phyloP scores from a whole-genome alignment of 2,329 filamentous ascomycete genomes.

The Pseudogymnoascus sp. region DNA sequence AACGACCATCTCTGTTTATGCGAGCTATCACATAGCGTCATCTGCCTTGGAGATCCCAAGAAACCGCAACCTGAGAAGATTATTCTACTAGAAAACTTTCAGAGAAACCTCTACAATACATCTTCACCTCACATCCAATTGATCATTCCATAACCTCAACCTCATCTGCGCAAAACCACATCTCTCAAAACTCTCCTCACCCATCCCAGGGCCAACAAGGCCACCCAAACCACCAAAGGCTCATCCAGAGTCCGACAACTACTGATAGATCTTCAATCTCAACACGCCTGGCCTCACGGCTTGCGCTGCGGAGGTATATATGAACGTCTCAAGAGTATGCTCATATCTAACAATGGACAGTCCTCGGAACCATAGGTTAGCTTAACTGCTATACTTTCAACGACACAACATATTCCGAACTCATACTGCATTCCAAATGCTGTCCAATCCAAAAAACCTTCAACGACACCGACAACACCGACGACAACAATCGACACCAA shows the following conservation, averaged over 20 bases:
- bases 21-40: slow-evolving; percentile 6
- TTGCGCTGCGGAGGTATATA: slow-evolving; percentile 71
- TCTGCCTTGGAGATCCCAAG: slow-evolving; percentile 5
- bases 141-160: not conserved
- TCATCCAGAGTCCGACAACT: slow-evolving; percentile 35
- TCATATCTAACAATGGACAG: slow-evolving; percentile 25
- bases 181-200: not conserved
- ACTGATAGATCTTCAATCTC: slow-evolving; percentile 40
- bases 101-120: not conserved
- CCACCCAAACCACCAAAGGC: slow-evolving; percentile 16
- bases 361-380: slow-evolving; percentile 45
- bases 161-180: slow-evolving; percentile 1
- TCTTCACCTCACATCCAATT: not conserved
- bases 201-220: not conserved
- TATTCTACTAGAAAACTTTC: not conserved
- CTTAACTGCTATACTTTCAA: slow-evolving; percentile 42
- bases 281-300: slow-evolving; percentile 68
- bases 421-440: slow-evolving; percentile 66
- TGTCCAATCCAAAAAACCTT: slow-evolving; percentile 68
- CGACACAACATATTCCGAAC: slow-evolving; percentile 52
- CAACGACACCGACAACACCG: slow-evolving; percentile 71
- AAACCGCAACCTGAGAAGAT: slow-evolving; percentile 6
- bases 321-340: not conserved
- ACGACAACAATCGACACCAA: slow-evolving; percentile 81
- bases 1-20: slow-evolving; percentile 10